Evolutionary conservation across 257 asterid genomes (phyloP).

Genomic region (Fraxinus quadrangulata): DNA sequence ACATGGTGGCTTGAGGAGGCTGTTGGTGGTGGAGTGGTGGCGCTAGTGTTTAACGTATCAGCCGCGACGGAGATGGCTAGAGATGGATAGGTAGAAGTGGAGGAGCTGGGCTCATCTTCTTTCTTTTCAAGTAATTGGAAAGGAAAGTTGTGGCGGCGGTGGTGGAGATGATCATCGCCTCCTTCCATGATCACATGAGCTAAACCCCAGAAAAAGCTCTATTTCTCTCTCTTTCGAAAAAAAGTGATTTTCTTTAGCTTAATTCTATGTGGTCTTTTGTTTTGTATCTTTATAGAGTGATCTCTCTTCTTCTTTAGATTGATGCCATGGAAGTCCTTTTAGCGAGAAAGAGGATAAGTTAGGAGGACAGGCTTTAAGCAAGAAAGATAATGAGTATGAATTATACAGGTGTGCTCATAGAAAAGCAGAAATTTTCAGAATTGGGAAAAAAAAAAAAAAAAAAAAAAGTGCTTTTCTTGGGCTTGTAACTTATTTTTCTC

Average conservation of each 20-base stretch:
- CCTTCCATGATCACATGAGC: slow-evolving; percentile 52
- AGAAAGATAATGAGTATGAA: slow-evolving; percentile 58
- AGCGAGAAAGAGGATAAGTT: slow-evolving; percentile 28
- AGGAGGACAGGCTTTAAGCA: slow-evolving; percentile 38
- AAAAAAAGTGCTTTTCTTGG: slow-evolving; percentile 37
- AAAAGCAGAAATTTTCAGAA: slow-evolving; percentile 30
- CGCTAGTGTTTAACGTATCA: slow-evolving; percentile 18
- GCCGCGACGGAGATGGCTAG: slow-evolving; percentile 36
- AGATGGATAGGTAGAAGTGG: slow-evolving; percentile 36
- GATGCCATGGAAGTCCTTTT: neutral
- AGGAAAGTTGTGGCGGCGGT: slow-evolving; percentile 40
- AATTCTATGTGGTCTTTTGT: slow-evolving; percentile 24
- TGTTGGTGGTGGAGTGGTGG: slow-evolving; percentile 14
- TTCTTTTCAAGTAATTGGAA: slow-evolving; percentile 54
- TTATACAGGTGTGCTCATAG: slow-evolving; percentile 48
- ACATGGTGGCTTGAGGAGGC: slow-evolving; percentile 31
- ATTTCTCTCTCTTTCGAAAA: neutral
- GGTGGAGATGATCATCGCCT: slow-evolving; percentile 50
- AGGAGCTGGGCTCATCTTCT: slow-evolving; percentile 48
- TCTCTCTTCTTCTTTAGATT: neutral
- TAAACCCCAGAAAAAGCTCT: neutral
- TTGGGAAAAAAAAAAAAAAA: slow-evolving; percentile 13
- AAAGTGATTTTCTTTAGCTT: slow-evolving; percentile 23
- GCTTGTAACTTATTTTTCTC: neutral
- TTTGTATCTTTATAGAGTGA: neutral